Base-by-base conservation (phyloP, 768 basidiomycete genomes). In the Phaffia australis region DNA sequence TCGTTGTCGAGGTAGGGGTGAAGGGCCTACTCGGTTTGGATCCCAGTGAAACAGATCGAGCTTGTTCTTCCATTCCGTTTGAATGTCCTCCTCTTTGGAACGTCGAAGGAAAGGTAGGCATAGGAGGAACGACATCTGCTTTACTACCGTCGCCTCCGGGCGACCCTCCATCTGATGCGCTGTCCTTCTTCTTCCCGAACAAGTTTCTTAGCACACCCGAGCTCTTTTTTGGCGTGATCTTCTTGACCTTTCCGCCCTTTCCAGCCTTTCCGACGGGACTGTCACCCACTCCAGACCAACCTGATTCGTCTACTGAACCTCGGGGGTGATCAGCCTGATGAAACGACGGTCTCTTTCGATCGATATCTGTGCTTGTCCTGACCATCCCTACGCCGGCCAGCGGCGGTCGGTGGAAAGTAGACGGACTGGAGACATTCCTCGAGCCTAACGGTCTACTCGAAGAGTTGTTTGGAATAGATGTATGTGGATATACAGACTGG, bases 181-280 rank as follows among this genome's bases (percentile, higher is more conserved):
- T 50, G 3, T 67, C 66, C 60, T 67, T 67, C 48, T 62, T 62
- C 48, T 67, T 67, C 27, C 66, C 66, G 30, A 67, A 67, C 54
- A 67, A 49, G n/a, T 61, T 57, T n/a, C 66, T 46, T 3, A 67
- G 49, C 3, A 62, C 66, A n/a, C 66, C 66, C 18, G 60, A 67
- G 55, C 66, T 63, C 60, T 67, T 67, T 25, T 54, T 55, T n/a
- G 66, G 66, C n/a, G 66, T 67, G 48, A 56, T 32, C 60, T 60
- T 56, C 42, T 67, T 60, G 16, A 46, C 47, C 19, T 52, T 57
- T 0, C 23, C 60, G 19, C 32, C 29, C 7, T 52, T 55, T 16
- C 35, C 54, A 56, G 47, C 60, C 30, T 48, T 30, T 19, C 55
- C 60, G 30, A 8, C 21, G 6, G 49, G 50, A 21, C 30, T 32